These are phyloP conservation scores for Colletotrichum higginsianum DNA, from an alignment of 2,329 filamentous ascomycete species.

Conservation along the genomic window DNA sequence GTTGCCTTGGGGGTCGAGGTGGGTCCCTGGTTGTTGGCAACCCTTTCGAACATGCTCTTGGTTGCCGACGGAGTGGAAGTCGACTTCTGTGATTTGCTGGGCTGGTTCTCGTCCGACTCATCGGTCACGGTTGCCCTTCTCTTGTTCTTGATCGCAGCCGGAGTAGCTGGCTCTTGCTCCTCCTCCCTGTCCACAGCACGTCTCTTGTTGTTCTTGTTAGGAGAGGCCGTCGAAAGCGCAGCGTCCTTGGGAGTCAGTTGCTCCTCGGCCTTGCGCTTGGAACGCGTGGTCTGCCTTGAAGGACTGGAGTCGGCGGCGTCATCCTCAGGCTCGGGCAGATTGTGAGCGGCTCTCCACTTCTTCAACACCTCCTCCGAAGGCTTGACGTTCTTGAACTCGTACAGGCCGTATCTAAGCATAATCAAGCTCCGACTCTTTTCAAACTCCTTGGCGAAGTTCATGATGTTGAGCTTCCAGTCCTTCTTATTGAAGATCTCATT, in stretches of 20 bases:
- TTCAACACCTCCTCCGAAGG: constrained; percentile 70
- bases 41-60: constrained; percentile 70
- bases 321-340: constrained; percentile 66
- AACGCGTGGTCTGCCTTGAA: constrained; percentile 50
- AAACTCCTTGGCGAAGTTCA: constrained; percentile 76
- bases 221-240: constrained; percentile 51
- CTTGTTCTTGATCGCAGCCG: constrained; percentile 65
- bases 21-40: constrained; percentile 64
- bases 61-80: constrained; percentile 63
- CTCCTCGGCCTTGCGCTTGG: constrained; percentile 72
- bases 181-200: constrained; percentile 60
- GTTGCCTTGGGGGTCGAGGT: constrained; percentile 50
- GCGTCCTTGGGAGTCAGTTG: constrained; percentile 59
- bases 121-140: constrained; percentile 64
- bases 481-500: constrained; percentile 73
- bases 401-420: constrained; percentile 73
- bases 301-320: constrained; percentile 54
- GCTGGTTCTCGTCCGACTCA: constrained; percentile 62
- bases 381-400: constrained; percentile 75
- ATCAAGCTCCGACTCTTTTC: constrained; percentile 75
- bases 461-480: constrained; percentile 74
- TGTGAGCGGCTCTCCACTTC: constrained; percentile 71
- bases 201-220: constrained; percentile 64
- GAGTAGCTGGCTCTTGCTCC: constrained; percentile 48
- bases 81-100: constrained; percentile 66